Evolutionary conservation across 768 basidiomycete species (phyloP).

Genomic region (Termitomyces heimii): DNA sequence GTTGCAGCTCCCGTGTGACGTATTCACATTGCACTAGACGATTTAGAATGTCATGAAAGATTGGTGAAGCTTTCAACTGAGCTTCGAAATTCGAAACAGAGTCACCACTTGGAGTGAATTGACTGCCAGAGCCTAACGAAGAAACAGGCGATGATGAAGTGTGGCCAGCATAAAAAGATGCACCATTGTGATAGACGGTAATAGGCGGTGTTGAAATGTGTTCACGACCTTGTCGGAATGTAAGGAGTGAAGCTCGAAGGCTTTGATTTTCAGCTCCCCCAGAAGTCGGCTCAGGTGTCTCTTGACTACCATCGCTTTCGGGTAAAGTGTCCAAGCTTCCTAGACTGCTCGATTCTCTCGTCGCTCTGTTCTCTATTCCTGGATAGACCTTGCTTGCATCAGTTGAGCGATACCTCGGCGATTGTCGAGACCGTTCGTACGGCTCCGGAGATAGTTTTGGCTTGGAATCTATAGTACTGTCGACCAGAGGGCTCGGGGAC

Average conservation of each 20-base stretch:
- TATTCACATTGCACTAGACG: conserved; percentile 69
- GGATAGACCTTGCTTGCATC: conserved; percentile 41
- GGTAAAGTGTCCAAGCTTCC: conserved; percentile 47
- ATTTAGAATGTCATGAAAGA: conserved; percentile 72
- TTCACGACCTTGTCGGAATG: conserved; percentile 31
- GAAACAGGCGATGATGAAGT: conserved; percentile 73
- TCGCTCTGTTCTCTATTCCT: conserved; percentile 26
- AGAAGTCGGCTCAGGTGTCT: conserved; percentile 29
- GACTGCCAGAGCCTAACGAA: conserved; percentile 70
- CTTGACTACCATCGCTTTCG: conserved; percentile 44
- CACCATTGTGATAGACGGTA: conserved; percentile 24
- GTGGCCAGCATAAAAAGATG: conserved; percentile 40
- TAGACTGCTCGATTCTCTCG: conserved; percentile 44
- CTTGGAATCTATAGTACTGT: conserved; percentile 26
- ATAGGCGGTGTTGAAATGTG: conserved; percentile 43
- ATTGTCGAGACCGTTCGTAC: conserved; percentile 33
- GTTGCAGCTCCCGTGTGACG: conserved; percentile 64
- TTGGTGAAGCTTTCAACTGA: conserved; percentile 69
- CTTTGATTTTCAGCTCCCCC: conserved; percentile 13
- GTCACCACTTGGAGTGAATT: conserved; percentile 46
- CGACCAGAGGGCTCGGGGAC: conserved; percentile 59
- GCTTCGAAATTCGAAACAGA: conserved; percentile 51
- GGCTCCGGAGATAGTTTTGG: conserved; percentile 29
- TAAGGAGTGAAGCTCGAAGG: conserved; percentile 29
- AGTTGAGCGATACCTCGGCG: conserved; percentile 40